phyloP scores from a whole-genome alignment of 352 stramenopile genomes.

The Phytopythium aichiense region DNA sequence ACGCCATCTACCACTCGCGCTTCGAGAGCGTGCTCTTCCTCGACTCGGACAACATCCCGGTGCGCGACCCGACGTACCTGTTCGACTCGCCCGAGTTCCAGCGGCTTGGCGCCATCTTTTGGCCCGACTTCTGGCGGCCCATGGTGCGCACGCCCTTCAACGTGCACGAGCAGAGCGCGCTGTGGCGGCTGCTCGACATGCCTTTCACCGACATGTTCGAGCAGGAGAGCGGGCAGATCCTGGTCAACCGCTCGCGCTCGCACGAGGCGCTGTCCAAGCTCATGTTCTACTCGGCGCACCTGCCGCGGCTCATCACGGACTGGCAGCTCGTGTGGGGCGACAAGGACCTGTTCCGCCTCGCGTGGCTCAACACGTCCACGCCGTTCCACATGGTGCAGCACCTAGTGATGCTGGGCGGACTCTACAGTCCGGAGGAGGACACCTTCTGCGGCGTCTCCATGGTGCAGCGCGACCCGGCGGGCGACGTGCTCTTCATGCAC shows the following conservation, averaged over 20 bases:
- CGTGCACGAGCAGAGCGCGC: slow-evolving; percentile 56
- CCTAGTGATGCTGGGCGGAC: slow-evolving; percentile 42
- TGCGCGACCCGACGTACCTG: slow-evolving; percentile 78
- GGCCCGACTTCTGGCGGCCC: slow-evolving; percentile 82
- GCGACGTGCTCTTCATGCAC: slow-evolving; percentile 78
- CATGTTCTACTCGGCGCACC: slow-evolving; percentile 74
- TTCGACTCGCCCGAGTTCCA: slow-evolving; percentile 68
- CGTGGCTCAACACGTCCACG: slow-evolving; percentile 72
- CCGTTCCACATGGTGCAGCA: slow-evolving; percentile 70
- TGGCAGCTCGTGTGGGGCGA: slow-evolving; percentile 74
- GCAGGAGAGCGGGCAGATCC: slow-evolving; percentile 73
- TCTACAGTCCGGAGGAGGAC: slow-evolving; percentile 40
- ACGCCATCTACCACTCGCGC: slow-evolving; percentile 65
- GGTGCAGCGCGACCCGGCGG: slow-evolving; percentile 66
- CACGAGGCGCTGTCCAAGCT: slow-evolving; percentile 52
- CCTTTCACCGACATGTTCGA: slow-evolving; percentile 87
- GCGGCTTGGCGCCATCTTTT: slow-evolving; percentile 67
- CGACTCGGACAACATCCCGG: slow-evolving; percentile 79
- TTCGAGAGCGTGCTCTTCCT: slow-evolving; percentile 81
- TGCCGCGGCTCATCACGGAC: slow-evolving; percentile 52
- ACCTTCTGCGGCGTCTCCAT: slow-evolving; percentile 82
- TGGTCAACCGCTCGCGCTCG: slow-evolving; percentile 52
- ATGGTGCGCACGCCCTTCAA: slow-evolving; percentile 62
- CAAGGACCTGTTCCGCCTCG: slow-evolving; percentile 83
- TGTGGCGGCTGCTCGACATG: slow-evolving; percentile 78